Conservation (phyloP, 352 stramenopile genomes). For the Phytophthora pistaciae region DNA sequence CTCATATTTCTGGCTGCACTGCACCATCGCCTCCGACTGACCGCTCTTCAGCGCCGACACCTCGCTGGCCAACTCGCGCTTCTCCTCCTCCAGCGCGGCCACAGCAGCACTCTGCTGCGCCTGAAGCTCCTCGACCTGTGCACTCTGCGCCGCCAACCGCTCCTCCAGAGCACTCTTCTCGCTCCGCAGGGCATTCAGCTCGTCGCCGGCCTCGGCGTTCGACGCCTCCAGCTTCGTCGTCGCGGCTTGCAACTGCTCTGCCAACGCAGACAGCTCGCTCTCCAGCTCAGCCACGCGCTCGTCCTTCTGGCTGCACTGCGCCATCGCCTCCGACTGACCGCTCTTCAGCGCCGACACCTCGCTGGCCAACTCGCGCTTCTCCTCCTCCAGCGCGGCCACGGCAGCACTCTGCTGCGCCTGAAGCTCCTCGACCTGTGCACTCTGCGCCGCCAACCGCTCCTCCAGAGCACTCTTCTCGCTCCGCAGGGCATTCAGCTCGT, state of each 20-base stretch:
- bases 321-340: constrained; percentile 13
- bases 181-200: constrained; percentile 23
- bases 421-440: constrained; percentile 11
- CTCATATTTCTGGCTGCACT: constrained; percentile 8
- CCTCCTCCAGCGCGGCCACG: no score
- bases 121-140: constrained; percentile 12
- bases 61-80: no score
- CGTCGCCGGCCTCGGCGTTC: constrained; percentile 24
- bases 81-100: no score
- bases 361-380: no score
- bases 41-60: constrained; percentile 12
- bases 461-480: constrained; percentile 24
- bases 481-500: constrained; percentile 27
- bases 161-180: constrained; percentile 24
- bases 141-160: constrained; percentile 17
- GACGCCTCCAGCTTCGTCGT: constrained; percentile 24
- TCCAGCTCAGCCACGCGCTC: background rate
- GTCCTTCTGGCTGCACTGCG: constrained; percentile 13
- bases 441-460: constrained; percentile 21
- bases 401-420: no score
- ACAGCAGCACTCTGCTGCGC: no score
- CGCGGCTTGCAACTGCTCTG: constrained; percentile 3
- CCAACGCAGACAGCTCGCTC: no score
- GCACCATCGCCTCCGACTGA: constrained; percentile 9
- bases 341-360: constrained; percentile 6